A percentile compares a stretch with the other conserved stretches of the same genome.
Conservation (phyloP, 2,329 filamentous ascomycete genomes). For the Niveomyces coronatus region DNA sequence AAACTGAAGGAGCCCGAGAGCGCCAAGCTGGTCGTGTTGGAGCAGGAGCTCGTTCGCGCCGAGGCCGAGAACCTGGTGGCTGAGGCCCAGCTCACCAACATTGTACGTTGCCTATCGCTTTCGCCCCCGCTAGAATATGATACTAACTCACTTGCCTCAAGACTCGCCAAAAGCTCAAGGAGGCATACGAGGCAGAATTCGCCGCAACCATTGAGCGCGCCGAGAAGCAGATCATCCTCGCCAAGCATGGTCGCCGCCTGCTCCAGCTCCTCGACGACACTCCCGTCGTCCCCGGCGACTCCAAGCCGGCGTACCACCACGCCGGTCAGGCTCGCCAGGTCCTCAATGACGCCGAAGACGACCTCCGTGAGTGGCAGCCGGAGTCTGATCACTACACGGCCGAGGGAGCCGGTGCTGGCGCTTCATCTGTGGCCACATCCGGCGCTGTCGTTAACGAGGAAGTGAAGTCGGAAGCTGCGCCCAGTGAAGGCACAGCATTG, state of each 20-base stretch:
- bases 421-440: too few relatives aligned
- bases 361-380: constrained; percentile 65
- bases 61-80: constrained; percentile 95
- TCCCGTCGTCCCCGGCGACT: constrained; percentile 79
- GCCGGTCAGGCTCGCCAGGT: constrained; percentile 65
- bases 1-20: constrained; percentile 89
- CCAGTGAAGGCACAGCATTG: background rate
- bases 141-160: constrained; percentile 23
- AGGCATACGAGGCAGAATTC: constrained; percentile 83
- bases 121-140: background rate
- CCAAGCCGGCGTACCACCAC: constrained; percentile 56
- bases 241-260: constrained; percentile 78
- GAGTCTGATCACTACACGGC: constrained; percentile 24
- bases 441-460: too few relatives aligned
- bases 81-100: constrained; percentile 91
- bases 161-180: constrained; percentile 94
- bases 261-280: constrained; percentile 81
- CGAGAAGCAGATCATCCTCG: constrained; percentile 93
- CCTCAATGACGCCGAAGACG: constrained; percentile 84
- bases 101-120: constrained; percentile 65
- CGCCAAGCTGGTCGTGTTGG: constrained; percentile 68
- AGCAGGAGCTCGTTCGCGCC: constrained; percentile 92
- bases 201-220: constrained; percentile 87
- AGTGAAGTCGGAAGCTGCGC: background rate
- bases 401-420: background rate